Evolutionary conservation across 2,329 filamentous ascomycete species (phyloP), one percentile per base, ranked within the genome.

Genomic region (Trichophyton schoenleinii): DNA sequence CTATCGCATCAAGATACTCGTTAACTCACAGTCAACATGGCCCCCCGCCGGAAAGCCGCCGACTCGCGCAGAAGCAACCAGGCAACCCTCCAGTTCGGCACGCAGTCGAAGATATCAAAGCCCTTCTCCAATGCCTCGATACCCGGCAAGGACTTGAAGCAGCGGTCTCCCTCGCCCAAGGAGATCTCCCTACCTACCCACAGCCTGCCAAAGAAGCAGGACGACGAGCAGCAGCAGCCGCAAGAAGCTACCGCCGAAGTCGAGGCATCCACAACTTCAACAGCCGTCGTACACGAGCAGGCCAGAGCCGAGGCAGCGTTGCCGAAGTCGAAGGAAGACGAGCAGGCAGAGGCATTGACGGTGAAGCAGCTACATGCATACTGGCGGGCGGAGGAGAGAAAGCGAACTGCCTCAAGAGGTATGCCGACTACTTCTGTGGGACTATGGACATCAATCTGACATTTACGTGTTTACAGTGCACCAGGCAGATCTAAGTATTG

Each of bases 341-440:
- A 67, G 58, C 68, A 63, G 55, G 91, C 90, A 0, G 78, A 83
- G 64, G 81, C 83, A 66, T 75, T 95, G 48, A 82, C 81, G 6
- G 81, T 88, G 61, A 76, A 80, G 57, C 84, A 89, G 68, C 85
- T 97, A 64, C 82, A 82, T 67, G 80, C 79, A 69, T 96, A 96
- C 72, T 96, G 91, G 91, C 78, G 78, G 66, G 73, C 73, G 9
- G 83, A 92, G 66, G 89, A 96, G 77, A 77, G 78, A 46, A 80
- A 84, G 68, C 80, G 89, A 67, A 80, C 80, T 63, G 83, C 88
- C 18, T 82, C 83, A 48, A 78, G 87, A 67, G 71, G 78, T 80
- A 60, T 31, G 64, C 62, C 34, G 7, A 36, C 7, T 18, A 8
- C 6, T 36, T 4, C 18, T 18, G 36, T 8, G n/a, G 3, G 18